Evolutionary conservation across 768 basidiomycete species (phyloP), one percentile per base, ranked within the genome.

Genomic region (Russula foetens): DNA sequence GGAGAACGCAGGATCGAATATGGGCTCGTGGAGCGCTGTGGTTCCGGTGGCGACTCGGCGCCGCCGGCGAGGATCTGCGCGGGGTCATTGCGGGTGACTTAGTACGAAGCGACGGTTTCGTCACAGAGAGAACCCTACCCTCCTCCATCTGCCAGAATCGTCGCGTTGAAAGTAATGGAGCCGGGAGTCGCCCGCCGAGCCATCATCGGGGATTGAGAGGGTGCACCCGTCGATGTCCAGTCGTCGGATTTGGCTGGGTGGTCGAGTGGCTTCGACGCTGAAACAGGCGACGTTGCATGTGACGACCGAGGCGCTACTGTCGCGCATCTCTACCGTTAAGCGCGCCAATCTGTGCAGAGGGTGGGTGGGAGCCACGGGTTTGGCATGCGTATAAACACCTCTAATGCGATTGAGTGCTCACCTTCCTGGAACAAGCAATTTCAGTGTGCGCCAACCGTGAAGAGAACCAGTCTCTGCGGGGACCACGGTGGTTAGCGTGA

Each of bases 401-500:
- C 2, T 31, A 14, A 33, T 35, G 26, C 39, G 28, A 29, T 17
- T 8, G 38, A 19, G 44, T 8, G 66, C 80, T 53, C 58, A 89
- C 90, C 86, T 76, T 50, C 92, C 92, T 35, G 88, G 87, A n/a
- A 78, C 71, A 2, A 68, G 65, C 45, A 92, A 70, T 33, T 77
- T 75, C 35, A 82, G 74, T 45, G 95, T 81, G 52, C 74, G 79
- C 76, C 84, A 89, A 2, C 91, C 92, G 67, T 84, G 77, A 56
- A 92, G 70, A 2, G 86, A 75, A 1, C 89, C 90, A 58, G 78
- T 81, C 67, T 91, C 89, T 1, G 75, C 68, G 0, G 92, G 90
- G 33, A 79, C 76, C 1, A 84, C 79, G 6, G 86, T 84, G 0
- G 90, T 94, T 57, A 95, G 71, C 1, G 86, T 90, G 69, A 91